Conservation (phyloP, 768 basidiomycete genomes). For the Xanthoconium purpureum region DNA sequence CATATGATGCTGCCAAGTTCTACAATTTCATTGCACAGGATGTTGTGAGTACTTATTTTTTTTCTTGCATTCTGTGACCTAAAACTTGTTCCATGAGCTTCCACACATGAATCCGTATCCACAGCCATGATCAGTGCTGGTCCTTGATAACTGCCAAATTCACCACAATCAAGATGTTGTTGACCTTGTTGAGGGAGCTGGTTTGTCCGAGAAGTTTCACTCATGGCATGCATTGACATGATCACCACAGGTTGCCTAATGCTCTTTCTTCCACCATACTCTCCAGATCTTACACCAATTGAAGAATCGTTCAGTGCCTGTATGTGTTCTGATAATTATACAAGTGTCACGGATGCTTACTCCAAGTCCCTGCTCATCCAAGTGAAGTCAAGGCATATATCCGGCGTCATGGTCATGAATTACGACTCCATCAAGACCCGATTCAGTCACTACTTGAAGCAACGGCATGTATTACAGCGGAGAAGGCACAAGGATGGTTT, state of each 20-base stretch:
- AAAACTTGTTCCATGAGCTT: too few relatives aligned
- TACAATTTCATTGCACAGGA: background rate
- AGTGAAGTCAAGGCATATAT: background rate
- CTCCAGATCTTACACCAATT: background rate
- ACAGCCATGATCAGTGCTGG: background rate
- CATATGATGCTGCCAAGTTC: background rate
- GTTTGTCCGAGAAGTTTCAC: background rate
- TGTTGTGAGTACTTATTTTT: background rate
- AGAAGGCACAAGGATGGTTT: background rate
- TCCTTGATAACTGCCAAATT: slow-evolving; percentile 3
- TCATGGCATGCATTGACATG: background rate
- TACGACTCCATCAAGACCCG: background rate
- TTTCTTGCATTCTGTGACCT: too few relatives aligned
- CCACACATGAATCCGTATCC: slow-evolving; percentile 1
- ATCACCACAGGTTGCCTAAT: background rate
- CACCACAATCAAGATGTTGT: slow-evolving; percentile 3
- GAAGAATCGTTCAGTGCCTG: background rate
- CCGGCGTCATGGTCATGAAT: background rate
- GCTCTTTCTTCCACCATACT: background rate
- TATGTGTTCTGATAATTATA: background rate
- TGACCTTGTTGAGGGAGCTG: background rate
- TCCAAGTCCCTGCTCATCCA: background rate
- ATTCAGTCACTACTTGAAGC: background rate
- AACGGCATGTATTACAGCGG: background rate
- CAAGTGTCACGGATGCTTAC: background rate